Percentiles rank a stretch among this genome's conserved stretches.
Evolutionary conservation across 2,329 filamentous ascomycete genomes (phyloP).

Genomic region (Fusarium mundagurra): DNA sequence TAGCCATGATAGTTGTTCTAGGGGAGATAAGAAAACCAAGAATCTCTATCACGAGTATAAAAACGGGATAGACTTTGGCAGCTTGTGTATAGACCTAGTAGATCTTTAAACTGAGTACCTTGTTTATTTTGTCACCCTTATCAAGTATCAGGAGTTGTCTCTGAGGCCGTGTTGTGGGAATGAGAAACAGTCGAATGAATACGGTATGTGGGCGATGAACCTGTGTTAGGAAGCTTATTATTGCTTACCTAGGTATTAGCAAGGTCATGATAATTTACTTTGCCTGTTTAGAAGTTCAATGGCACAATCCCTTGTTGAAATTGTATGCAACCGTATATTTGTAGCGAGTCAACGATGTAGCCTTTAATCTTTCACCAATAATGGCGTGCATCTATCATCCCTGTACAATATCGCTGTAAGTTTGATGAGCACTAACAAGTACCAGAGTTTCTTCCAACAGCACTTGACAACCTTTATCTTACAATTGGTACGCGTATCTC

Average conservation of each 20-base stretch:
- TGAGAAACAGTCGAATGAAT: background rate
- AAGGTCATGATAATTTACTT: background rate
- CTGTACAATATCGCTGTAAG: background rate
- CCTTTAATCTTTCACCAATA: background rate
- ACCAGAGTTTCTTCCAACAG: background rate
- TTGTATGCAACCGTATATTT: background rate
- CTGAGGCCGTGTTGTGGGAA: background rate
- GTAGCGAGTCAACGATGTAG: background rate
- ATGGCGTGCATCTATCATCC: background rate
- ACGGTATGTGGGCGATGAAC: background rate
- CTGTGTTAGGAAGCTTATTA: background rate
- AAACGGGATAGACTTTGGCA: background rate
- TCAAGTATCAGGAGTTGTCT: background rate
- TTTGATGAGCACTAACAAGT: background rate
- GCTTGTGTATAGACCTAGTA: too few species aligned
- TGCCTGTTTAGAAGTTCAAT: background rate
- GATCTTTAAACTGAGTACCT: background rate
- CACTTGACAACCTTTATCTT: background rate
- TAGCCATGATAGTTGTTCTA: background rate
- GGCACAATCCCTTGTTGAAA: background rate
- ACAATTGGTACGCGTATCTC: background rate
- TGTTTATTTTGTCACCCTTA: background rate
- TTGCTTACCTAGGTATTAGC: background rate
- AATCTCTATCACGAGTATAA: background rate
- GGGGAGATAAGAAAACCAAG: background rate